A percentile compares a stretch with the other conserved stretches of the same genome.
phyloP scores from a whole-genome alignment of 1,284 basidiomycete species.

The Marasmius sp. region DNA sequence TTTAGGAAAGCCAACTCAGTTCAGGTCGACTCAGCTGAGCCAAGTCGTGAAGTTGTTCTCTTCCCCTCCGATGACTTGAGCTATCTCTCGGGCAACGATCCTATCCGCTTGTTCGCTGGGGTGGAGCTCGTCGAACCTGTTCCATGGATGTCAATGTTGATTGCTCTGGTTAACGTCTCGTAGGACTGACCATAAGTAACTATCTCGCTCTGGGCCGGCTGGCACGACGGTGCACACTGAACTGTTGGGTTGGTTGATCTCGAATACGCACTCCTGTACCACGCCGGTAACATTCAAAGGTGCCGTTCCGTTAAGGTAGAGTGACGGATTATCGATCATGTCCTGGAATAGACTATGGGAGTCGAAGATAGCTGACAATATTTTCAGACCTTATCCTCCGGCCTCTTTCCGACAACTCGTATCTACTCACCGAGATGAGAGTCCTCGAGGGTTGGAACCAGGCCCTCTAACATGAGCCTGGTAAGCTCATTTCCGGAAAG shows the following conservation, averaged over 20 bases:
- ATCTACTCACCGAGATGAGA: conserved; percentile 31
- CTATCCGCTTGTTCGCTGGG: conserved; percentile 56
- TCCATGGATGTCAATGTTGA: background rate
- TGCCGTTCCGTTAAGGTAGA: conserved; percentile 58
- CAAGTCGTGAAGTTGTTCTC: conserved; percentile 46
- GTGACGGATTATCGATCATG: conserved; percentile 46
- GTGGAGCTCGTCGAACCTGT: conserved; percentile 57
- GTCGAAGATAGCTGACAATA: conserved; percentile 46
- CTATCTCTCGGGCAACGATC: conserved; percentile 51
- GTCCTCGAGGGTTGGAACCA: conserved; percentile 32
- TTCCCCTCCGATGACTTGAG: conserved; percentile 41
- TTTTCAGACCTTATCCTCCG: background rate
- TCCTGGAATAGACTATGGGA: conserved; percentile 54
- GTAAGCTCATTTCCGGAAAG: conserved; percentile 42
- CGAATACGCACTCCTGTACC: conserved; percentile 45
- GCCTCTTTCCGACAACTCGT: background rate
- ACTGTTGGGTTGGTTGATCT: conserved; percentile 31
- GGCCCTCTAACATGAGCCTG: conserved; percentile 38
- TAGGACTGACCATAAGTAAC: conserved; percentile 50
- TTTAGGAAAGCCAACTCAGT: background rate
- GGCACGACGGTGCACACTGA: conserved; percentile 40
- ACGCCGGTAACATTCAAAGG: conserved; percentile 55
- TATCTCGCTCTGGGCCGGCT: conserved; percentile 45
- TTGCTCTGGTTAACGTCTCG: background rate
- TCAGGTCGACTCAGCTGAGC: conserved; percentile 34